phyloP scores from a whole-genome alignment of 2,329 filamentous ascomycete genomes.

The Fusarium solani-melongenae region DNA sequence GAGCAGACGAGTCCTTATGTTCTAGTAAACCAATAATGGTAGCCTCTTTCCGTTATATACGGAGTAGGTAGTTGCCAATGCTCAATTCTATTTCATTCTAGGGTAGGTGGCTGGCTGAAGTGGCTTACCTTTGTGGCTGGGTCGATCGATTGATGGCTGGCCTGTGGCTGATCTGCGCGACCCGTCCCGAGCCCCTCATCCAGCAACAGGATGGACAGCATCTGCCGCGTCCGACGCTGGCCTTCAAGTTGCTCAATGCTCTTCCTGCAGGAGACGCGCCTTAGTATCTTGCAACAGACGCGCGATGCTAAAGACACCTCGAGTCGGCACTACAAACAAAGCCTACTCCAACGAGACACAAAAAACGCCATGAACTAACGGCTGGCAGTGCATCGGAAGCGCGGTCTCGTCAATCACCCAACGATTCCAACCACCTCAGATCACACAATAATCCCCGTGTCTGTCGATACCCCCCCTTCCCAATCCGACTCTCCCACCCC shows the following conservation, averaged over 20 bases:
- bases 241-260: rapidly evolving
- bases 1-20: too few species aligned
- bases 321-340: not conserved
- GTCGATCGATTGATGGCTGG: not conserved
- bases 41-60: too few species aligned
- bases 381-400: not conserved
- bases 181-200: not conserved
- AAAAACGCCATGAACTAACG: not conserved
- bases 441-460: not conserved
- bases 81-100: not conserved
- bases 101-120: not conserved
- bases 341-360: not conserved
- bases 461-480: rapidly evolving
- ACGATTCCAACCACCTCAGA: not conserved
- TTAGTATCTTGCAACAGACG: not conserved
- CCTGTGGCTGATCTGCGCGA: not conserved
- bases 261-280: not conserved
- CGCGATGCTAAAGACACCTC: not conserved
- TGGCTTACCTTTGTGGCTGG: not conserved
- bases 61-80: not conserved
- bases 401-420: not conserved
- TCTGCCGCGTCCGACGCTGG: rapidly evolving
- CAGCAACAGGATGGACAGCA: not conserved
- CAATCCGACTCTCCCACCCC: not conserved
- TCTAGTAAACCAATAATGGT: too few species aligned